Evolutionary conservation across 495 filamentous ascomycete genomes (phyloP).

Genomic region (Penicillium desertorum): DNA sequence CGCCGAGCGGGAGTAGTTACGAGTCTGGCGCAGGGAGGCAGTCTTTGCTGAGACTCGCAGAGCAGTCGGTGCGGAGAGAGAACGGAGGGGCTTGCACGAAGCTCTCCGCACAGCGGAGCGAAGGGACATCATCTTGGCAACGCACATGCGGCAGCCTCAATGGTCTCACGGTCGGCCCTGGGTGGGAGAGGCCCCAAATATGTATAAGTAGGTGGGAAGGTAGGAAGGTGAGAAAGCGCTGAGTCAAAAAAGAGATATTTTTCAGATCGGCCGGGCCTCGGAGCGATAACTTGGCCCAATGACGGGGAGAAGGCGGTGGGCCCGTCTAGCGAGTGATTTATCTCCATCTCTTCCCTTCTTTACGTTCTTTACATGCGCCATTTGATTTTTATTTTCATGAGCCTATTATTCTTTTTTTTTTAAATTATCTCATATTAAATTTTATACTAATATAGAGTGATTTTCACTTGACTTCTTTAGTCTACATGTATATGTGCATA

Average conservation of each 20-base stretch:
- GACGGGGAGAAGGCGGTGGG: constrained; percentile 19
- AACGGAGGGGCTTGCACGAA: constrained; percentile 48
- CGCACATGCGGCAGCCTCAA: constrained; percentile 53
- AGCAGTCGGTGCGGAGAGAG: constrained; percentile 46
- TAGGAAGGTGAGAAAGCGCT: constrained; percentile 19
- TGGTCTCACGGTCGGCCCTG: constrained; percentile 24
- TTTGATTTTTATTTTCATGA: background rate
- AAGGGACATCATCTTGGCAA: constrained; percentile 50
- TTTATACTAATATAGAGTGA: background rate
- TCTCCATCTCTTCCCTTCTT: background rate
- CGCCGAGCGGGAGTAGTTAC: constrained; percentile 48
- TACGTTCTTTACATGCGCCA: constrained; percentile 5
- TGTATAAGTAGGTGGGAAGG: constrained; percentile 16
- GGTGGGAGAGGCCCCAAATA: constrained; percentile 21
- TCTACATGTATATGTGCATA: background rate
- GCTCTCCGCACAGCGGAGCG: constrained; percentile 54
- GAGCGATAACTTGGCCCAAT: constrained; percentile 24
- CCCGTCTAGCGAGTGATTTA: constrained; percentile 17
- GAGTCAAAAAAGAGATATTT: constrained; percentile 24
- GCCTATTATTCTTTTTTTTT: background rate
- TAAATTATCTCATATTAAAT: no score
- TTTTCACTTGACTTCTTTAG: background rate
- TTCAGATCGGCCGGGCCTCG: constrained; percentile 34
- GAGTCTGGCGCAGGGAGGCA: constrained; percentile 34
- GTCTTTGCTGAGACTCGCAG: constrained; percentile 31